Evolutionary conservation across 352 stramenopile genomes (phyloP).

Genomic region (Phytophthora palmivora): DNA sequence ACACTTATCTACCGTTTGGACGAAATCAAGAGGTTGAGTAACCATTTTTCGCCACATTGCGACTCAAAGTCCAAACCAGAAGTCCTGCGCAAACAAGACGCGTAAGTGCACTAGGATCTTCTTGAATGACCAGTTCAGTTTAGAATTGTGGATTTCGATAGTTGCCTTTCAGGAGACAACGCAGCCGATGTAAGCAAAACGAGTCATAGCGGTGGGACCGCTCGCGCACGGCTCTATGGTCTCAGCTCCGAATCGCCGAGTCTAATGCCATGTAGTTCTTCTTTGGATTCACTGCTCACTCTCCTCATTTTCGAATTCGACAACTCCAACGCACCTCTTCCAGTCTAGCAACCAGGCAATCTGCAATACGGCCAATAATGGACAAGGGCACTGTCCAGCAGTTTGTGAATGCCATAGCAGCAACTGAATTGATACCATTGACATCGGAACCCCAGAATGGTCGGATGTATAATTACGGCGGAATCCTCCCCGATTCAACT

Average conservation of each 20-base stretch:
- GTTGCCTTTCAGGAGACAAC: conserved; percentile 8
- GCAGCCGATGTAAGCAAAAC: conserved; percentile 22
- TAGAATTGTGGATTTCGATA: conserved; percentile 23
- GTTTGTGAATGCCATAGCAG: conserved; percentile 16
- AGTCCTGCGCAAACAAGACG: conserved; percentile 19
- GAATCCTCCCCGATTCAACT: conserved; percentile 19
- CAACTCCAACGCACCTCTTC: background rate
- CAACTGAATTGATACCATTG: conserved; percentile 14
- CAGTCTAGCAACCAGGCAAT: background rate
- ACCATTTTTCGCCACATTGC: no score
- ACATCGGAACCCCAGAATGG: conserved; percentile 22
- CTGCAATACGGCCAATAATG: conserved; percentile 9
- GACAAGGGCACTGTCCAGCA: conserved; percentile 23
- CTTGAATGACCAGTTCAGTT: no score
- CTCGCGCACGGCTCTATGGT: conserved; percentile 21
- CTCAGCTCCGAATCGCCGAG: conserved; percentile 9
- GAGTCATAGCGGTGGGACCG: conserved; percentile 29
- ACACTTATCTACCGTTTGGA: background rate
- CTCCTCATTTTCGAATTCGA: conserved; percentile 24
- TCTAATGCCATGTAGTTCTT: background rate
- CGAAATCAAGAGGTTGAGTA: conserved; percentile 10
- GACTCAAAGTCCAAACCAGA: background rate
- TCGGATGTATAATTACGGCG: conserved; percentile 26
- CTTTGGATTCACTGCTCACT: no score
- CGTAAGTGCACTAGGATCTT: background rate